Evolutionary conservation across 2,329 filamentous ascomycete species (phyloP), one percentile per base, ranked within the genome.

Genomic region (Elsinoe ampelina): DNA sequence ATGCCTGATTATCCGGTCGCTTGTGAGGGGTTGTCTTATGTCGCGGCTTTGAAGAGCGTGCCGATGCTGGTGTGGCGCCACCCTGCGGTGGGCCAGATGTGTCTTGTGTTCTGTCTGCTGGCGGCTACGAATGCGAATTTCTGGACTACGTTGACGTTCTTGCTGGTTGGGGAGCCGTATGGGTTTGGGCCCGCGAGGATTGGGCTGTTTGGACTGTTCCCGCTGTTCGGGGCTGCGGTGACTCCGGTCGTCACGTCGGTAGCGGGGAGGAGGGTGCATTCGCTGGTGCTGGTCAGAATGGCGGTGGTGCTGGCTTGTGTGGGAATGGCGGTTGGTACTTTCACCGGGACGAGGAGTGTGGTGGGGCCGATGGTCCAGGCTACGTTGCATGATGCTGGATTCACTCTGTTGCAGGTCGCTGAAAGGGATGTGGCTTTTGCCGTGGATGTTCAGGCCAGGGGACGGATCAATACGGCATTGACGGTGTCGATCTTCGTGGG

Each of bases 1-100:
- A 85, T 93, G 84, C 87, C 87, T 0, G 86, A 91, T 67, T 93
- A 92, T 62, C 89, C 87, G 0, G 78, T 80, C 1, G 86, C 86
- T 3, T 90, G 90, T 65, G 82, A 81, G 0, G 71, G 74, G 1
- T 69, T 85, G 12, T 81, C 80, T 59, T 92, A 91, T 67, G 77
- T 81, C 59, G 72, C 73, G 1, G 81, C 87, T 60, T 74, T 92
- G 2, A 78, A 76, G 68, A 80, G 77, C 22, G 89, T 92, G 19
- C 65, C 82, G 1, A 69, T 77, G 20, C 80, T 92, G 69, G 71
- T 87, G 41, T 70, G 80, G 47, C 79, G 77, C 2, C 78, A 90
- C 47, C 85, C 88, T 0, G 71, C 86, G 0, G 76, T 93, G 0
- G 77, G 86, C 0, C 87, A 92, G 66, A 80, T 83, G 0, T 85